Base-by-base conservation (phyloP, 1,284 basidiomycete genomes). In the Neolentinus lepideus region DNA sequence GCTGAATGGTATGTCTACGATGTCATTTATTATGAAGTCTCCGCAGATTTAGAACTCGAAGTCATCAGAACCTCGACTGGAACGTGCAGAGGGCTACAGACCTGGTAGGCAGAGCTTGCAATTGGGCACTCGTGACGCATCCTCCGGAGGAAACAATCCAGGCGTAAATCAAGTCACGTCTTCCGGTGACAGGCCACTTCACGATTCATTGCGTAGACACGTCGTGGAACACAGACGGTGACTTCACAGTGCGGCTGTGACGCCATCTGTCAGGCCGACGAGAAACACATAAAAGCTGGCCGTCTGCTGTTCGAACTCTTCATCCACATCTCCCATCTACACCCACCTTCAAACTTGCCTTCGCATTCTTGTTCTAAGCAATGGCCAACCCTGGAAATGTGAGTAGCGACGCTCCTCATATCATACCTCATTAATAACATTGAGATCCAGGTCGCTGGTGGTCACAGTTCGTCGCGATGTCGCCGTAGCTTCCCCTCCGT, bases 401-500 rank as follows among this genome's bases (percentile, higher is more conserved):
- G 31, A 38, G 58, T 57, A 3, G 16, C 51, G 47, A 43, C 26
- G 12, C n/a, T 31, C 24, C 27, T 54, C 3, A 10, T 16, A 11
- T 9, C 35, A 8, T 9, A 29, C n/a, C 10, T 48, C 36, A 50
- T 36, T 11, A 10, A 27, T 6, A 24, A 21, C n/a, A 6, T 22
- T 54, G 48, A n/a, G 53, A n/a, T 52, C 29, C 47, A 64, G 61
- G 59, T 64, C 29, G 62, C 63, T 38, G 60, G 59, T 36, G 64
- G 64, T 45, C 64, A 64, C 59, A 65, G 47, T 50, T 14, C 9
- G 47, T 24, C 14, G 12, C 47, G 47, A 8, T 12, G 12, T 22
- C 9, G 14, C 47, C 24, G 9, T 50, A 4, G 6, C 9, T 50
- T 11, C 22, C 12, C 22, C 8, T 4, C 8, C 21, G 8, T 50